phyloP scores from a whole-genome alignment of 768 basidiomycete genomes.

The Pleurotus salmoneostramineus region DNA sequence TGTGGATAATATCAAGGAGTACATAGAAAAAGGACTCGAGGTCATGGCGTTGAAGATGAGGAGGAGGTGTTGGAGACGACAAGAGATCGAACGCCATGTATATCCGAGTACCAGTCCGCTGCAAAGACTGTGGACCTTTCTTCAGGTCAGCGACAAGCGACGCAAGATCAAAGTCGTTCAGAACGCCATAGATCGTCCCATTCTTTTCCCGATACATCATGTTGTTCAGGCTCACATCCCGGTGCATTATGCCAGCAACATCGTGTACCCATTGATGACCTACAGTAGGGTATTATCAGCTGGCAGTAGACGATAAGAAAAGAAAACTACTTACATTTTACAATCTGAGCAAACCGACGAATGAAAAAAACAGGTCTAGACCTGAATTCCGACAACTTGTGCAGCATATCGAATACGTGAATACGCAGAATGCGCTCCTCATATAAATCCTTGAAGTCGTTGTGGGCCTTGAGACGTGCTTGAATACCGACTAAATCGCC shows the following conservation, averaged over 20 bases:
- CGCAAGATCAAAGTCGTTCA: conserved; percentile 6
- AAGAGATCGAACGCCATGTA: not conserved
- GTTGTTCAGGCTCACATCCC: conserved; percentile 1
- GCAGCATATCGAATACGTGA: not conserved
- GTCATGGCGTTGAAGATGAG: not conserved
- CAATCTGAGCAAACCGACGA: not conserved
- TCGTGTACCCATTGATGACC: conserved; percentile 2
- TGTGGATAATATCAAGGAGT: not conserved
- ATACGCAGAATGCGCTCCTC: not conserved
- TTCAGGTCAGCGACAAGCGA: not conserved
- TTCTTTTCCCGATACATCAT: not conserved
- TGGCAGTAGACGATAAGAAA: too few species aligned
- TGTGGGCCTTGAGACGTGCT: not conserved
- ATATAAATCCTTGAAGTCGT: not conserved
- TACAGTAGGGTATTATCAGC: not conserved
- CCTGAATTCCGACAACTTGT: not conserved
- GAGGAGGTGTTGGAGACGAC: not conserved
- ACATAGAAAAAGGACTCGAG: conserved; percentile 3
- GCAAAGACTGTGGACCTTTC: not conserved
- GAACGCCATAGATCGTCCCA: not conserved
- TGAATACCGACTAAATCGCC: not conserved
- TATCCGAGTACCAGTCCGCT: conserved; percentile 1
- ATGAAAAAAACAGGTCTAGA: not conserved
- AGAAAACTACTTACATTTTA: not conserved
- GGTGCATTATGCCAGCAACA: not conserved